These are phyloP conservation scores for Gracilariopsis chorda DNA, from an alignment of 23 red algal species.

Conservation along the genomic window DNA sequence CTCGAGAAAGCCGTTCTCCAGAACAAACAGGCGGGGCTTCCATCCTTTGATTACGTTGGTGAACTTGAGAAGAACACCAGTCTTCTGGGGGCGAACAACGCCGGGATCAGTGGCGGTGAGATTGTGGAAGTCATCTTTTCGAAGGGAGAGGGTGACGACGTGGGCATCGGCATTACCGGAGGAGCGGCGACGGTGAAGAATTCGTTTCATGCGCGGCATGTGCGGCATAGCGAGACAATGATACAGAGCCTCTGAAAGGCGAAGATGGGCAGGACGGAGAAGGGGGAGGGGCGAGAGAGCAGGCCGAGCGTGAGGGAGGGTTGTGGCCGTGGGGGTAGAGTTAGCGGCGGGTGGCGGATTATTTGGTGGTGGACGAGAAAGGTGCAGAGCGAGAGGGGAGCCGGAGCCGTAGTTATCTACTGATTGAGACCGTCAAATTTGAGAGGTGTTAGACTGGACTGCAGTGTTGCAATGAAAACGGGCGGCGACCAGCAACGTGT, in stretches of 20 bases:
- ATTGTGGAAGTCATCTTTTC: slow-evolving; percentile 38
- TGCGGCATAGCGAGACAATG: not conserved
- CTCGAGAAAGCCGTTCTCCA: slow-evolving; percentile 38
- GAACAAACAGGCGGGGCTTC: slow-evolving; percentile 40
- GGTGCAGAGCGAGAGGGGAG: not conserved
- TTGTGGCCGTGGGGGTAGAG: not conserved
- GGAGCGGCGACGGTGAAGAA: slow-evolving; percentile 47
- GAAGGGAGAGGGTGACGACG: slow-evolving; percentile 32
- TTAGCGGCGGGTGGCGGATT: not conserved
- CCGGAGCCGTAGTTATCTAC: too few relatives aligned
- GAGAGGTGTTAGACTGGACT: too few relatives aligned
- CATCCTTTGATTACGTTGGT: slow-evolving; percentile 57
- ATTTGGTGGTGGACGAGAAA: not conserved
- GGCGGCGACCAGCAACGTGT: too few relatives aligned
- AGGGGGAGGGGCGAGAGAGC: not conserved
- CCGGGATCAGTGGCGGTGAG: slow-evolving; percentile 11
- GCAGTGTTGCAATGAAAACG: too few relatives aligned
- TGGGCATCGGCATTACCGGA: not conserved
- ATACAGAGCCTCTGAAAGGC: not conserved
- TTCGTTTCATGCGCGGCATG: slow-evolving; percentile 14
- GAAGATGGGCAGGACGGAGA: not conserved
- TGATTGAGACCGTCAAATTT: too few relatives aligned
- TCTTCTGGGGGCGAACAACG: slow-evolving; percentile 28
- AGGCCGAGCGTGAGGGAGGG: not conserved
- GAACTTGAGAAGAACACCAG: slow-evolving; percentile 57